Percentiles rank a stretch among this genome's conserved stretches.
These are phyloP conservation scores for Ceratobasidium sp. DNA, from an alignment of 1,284 basidiomycete genomes.

Conservation along the genomic window DNA sequence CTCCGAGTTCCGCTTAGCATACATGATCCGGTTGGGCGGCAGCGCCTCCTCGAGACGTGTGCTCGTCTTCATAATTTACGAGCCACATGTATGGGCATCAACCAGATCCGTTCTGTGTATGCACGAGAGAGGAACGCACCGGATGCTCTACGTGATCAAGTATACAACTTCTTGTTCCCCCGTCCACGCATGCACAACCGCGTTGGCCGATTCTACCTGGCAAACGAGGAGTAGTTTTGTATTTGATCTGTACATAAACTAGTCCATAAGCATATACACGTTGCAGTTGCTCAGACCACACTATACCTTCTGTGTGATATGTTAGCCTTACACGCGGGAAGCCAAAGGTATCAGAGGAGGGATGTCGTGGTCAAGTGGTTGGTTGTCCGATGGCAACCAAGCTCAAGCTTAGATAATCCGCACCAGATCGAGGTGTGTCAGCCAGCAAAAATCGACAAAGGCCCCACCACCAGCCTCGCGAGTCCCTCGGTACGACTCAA, in stretches of 20 bases:
- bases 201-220: neutral
- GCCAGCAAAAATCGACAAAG: too few relatives aligned
- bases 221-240: neutral
- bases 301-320: too few relatives aligned
- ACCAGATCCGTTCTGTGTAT: constrained; percentile 62
- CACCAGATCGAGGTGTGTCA: too few relatives aligned
- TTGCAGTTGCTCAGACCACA: too few relatives aligned
- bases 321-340: too few relatives aligned
- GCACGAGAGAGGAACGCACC: constrained; percentile 41
- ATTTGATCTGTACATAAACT: neutral
- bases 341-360: too few relatives aligned
- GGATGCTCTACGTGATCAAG: neutral
- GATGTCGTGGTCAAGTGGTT: too few relatives aligned
- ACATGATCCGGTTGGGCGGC: constrained; percentile 52
- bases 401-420: too few relatives aligned
- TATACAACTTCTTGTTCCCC: neutral
- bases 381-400: too few relatives aligned
- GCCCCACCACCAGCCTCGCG: too few relatives aligned
- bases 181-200: neutral
- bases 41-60: constrained; percentile 57
- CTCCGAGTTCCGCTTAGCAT: constrained; percentile 60
- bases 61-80: constrained; percentile 57
- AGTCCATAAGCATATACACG: too few relatives aligned
- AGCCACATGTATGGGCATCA: constrained; percentile 57
- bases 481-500: too few relatives aligned